Conservation (phyloP, 73 alveolate species). For the Paramecium pentaurelia region DNA sequence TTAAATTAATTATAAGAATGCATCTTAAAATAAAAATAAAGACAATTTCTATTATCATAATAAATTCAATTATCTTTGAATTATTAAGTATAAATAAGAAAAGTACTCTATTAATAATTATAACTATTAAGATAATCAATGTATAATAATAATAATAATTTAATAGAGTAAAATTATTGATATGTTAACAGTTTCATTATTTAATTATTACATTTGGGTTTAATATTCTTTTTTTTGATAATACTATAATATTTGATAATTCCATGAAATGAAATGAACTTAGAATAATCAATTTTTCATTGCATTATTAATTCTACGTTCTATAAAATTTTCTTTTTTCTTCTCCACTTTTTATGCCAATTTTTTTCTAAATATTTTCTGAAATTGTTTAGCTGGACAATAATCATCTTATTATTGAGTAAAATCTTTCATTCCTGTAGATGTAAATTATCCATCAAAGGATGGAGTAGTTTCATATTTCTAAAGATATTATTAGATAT, state of each 20-base stretch:
- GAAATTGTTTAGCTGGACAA: slow-evolving; percentile 5
- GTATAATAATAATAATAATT: too few species aligned
- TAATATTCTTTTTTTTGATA: background rate
- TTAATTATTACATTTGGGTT: background rate
- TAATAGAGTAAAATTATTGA: too few species aligned
- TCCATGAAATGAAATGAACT: background rate
- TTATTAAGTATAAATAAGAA: too few species aligned
- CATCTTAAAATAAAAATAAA: too few species aligned
- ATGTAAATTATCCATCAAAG: slow-evolving; percentile 33
- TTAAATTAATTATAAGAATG: too few species aligned
- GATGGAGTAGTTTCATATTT: slow-evolving; percentile 46
- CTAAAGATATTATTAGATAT: background rate
- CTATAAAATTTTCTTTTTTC: background rate
- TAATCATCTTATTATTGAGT: background rate
- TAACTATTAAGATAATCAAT: too few species aligned
- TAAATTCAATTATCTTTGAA: too few species aligned
- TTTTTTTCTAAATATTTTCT: slow-evolving; percentile 33
- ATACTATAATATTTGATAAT: background rate
- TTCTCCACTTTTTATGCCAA: background rate
- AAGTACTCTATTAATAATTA: too few species aligned
- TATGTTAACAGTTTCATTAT: background rate
- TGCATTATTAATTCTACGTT: slow-evolving; percentile 27
- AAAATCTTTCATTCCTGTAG: slow-evolving; percentile 36
- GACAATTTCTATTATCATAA: too few species aligned
- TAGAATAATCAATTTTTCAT: slow-evolving; percentile 6